Evolutionary conservation across 371 early-diverging fungal species (phyloP).

Genomic region (Massospora cicadina): DNA sequence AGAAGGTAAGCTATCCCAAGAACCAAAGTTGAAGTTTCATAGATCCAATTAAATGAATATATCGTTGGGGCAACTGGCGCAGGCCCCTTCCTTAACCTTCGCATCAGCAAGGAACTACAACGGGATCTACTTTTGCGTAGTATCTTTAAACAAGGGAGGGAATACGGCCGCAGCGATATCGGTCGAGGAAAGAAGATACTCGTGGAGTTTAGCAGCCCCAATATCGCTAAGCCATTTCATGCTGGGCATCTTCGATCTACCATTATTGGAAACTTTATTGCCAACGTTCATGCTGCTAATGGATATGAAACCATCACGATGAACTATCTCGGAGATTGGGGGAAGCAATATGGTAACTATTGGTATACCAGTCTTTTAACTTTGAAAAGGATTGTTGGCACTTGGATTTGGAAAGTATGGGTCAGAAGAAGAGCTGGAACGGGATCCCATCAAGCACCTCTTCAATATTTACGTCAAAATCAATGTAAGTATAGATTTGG

Average conservation of each 20-base stretch:
- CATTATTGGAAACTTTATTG: slow-evolving; percentile 93
- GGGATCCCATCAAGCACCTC: slow-evolving; percentile 88
- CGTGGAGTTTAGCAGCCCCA: slow-evolving; percentile 94
- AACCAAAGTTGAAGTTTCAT: slow-evolving; percentile 1
- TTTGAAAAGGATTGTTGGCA: slow-evolving; percentile 55
- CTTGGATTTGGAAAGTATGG: slow-evolving; percentile 85
- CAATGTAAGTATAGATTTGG: slow-evolving; percentile 33
- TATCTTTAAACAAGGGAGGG: slow-evolving; percentile 25
- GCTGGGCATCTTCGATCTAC: slow-evolving; percentile 98
- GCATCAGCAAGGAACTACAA: slow-evolving; percentile 38
- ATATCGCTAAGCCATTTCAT: slow-evolving; percentile 99
- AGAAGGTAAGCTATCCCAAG: slow-evolving; percentile 22
- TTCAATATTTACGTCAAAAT: slow-evolving; percentile 92
- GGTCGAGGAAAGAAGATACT: slow-evolving; percentile 51
- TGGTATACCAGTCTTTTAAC: background rate
- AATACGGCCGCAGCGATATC: slow-evolving; percentile 42
- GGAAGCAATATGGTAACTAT: slow-evolving; percentile 88
- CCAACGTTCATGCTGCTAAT: slow-evolving; percentile 62
- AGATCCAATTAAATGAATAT: slow-evolving; percentile 42
- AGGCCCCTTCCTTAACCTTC: slow-evolving; percentile 79
- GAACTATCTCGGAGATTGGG: slow-evolving; percentile 99
- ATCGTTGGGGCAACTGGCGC: slow-evolving; percentile 31
- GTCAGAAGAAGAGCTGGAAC: slow-evolving; percentile 47
- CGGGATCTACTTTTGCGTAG: slow-evolving; percentile 26
- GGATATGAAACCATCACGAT: slow-evolving; percentile 80